A percentile compares a stretch with the other conserved stretches of the same genome.
Evolutionary conservation across 345 rosid species (phyloP).

Genomic region (Odontarrhena argentea): DNA sequence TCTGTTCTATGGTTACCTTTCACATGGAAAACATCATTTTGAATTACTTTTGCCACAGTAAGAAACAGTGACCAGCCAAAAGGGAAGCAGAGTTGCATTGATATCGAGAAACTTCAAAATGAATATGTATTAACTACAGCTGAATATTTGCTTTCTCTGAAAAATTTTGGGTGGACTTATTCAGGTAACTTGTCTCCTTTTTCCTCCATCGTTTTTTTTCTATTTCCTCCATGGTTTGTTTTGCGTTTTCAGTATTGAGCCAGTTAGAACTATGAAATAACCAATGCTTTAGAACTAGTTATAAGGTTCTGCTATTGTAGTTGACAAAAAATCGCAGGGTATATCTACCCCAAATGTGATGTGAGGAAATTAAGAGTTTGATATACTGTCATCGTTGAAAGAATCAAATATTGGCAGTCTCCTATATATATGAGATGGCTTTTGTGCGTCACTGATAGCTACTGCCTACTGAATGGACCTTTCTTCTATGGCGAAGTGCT

Average conservation of each 20-base stretch:
- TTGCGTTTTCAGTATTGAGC: conserved; percentile 26
- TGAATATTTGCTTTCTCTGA: conserved; percentile 73
- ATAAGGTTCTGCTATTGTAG: conserved; percentile 12
- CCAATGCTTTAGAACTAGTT: conserved; percentile 13
- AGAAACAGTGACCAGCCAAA: conserved; percentile 48
- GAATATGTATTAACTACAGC: conserved; percentile 85
- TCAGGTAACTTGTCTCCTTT: conserved; percentile 51
- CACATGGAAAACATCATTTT: conserved; percentile 14
- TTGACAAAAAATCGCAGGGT: conserved; percentile 19
- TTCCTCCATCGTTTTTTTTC: no score
- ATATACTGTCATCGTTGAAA: conserved; percentile 11
- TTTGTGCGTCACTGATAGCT: conserved; percentile 24
- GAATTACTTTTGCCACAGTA: conserved; percentile 43
- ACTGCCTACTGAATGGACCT: conserved; percentile 4
- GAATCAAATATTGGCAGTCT: conserved; percentile 22
- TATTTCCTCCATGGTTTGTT: conserved; percentile 10
- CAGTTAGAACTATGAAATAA: conserved; percentile 18
- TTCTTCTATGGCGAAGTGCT: conserved; percentile 19
- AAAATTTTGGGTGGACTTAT: conserved; percentile 66
- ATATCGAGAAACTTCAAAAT: conserved; percentile 66
- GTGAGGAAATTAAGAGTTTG: conserved; percentile 15
- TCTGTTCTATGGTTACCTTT: conserved; percentile 19
- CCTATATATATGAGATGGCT: conserved; percentile 18
- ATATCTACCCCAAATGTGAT: conserved; percentile 5
- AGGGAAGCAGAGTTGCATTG: conserved; percentile 53